phyloP scores from a whole-genome alignment of 768 basidiomycete genomes.

The Naganishia onofrii region DNA sequence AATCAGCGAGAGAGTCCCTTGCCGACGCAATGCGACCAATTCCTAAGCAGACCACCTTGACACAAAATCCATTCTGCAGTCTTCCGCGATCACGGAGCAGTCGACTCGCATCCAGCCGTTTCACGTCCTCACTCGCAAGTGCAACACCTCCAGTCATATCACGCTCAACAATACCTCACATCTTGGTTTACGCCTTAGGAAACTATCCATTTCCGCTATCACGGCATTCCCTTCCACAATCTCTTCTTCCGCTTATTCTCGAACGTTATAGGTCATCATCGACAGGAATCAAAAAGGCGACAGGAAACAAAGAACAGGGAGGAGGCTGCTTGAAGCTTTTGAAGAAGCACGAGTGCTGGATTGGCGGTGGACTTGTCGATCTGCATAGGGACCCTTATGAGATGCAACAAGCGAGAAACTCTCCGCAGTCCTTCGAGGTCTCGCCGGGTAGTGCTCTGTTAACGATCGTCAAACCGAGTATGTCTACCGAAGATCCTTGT shows the following conservation, averaged over 20 bases:
- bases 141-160: neutral
- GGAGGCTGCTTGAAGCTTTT: slow-evolving; percentile 11
- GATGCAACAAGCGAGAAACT: neutral
- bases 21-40: neutral
- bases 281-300: neutral
- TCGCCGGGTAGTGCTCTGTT: neutral
- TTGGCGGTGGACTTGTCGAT: slow-evolving; percentile 5
- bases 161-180: slow-evolving; percentile 8
- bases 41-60: neutral
- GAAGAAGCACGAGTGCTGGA: slow-evolving; percentile 25
- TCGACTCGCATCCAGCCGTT: neutral
- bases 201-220: slow-evolving; percentile 33
- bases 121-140: neutral
- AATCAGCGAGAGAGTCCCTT: too few species aligned
- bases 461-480: slow-evolving; percentile 33
- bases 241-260: slow-evolving; percentile 29
- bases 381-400: neutral
- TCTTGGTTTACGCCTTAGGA: slow-evolving; percentile 31
- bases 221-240: slow-evolving; percentile 32
- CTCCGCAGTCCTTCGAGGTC: neutral
- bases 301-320: neutral
- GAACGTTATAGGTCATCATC: neutral
- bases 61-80: neutral
- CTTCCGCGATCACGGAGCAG: neutral
- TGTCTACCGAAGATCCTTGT: neutral